These are phyloP conservation scores for Fomitiporia mediterranea DNA, from an alignment of 1,284 basidiomycete genomes.

Conservation along the genomic window DNA sequence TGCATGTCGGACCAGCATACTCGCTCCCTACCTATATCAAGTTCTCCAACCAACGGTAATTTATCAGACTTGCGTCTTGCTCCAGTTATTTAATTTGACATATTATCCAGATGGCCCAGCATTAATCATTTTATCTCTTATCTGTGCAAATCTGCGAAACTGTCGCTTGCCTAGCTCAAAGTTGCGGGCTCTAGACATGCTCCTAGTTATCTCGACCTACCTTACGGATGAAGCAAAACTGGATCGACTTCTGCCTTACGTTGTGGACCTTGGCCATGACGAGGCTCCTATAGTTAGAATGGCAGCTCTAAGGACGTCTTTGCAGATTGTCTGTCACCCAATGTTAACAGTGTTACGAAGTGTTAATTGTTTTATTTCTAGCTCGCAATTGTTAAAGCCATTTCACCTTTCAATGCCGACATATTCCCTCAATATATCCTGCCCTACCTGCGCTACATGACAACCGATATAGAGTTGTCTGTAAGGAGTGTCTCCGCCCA, in stretches of 20 bases:
- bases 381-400: conserved; percentile 82
- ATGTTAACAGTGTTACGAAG: conserved; percentile 10
- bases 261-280: conserved; percentile 86
- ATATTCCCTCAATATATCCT: conserved; percentile 96
- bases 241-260: conserved; percentile 90
- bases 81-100: background rate
- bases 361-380: conserved; percentile 29
- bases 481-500: conserved; percentile 89
- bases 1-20: conserved; percentile 56
- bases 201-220: conserved; percentile 78
- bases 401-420: conserved; percentile 85
- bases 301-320: conserved; percentile 74
- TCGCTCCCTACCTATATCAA: background rate
- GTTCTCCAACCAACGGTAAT: conserved; percentile 11
- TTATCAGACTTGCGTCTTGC: background rate
- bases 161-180: conserved; percentile 86
- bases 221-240: conserved; percentile 94
- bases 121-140: conserved; percentile 74
- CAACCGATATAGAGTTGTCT: conserved; percentile 80
- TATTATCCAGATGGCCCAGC: conserved; percentile 65
- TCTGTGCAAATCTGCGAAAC: conserved; percentile 89
- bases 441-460: conserved; percentile 81
- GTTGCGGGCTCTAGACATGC: conserved; percentile 80
- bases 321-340: conserved; percentile 68
- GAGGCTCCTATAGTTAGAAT: conserved; percentile 78